Percentiles rank a stretch among this genome's conserved stretches.
phyloP scores from a whole-genome alignment of 2,329 filamentous ascomycete species.

The Fusarium nisikadoi region DNA sequence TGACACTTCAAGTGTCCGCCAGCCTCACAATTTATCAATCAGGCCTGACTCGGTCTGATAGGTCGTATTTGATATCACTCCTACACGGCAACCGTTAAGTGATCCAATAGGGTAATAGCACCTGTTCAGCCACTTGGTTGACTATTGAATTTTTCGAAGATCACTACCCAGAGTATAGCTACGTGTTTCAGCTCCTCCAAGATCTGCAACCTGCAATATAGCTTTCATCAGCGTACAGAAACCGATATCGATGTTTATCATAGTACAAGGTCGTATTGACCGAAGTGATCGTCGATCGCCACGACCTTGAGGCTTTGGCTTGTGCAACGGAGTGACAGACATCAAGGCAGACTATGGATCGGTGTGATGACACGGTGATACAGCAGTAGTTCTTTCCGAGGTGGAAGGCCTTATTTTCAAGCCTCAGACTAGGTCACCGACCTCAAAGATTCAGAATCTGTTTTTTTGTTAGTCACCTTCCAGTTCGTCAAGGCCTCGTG shows the following conservation, averaged over 20 bases:
- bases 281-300: not conserved
- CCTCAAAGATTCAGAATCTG: not conserved
- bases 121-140: not conserved
- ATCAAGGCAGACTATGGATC: not conserved
- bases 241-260: not conserved
- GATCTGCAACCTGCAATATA: not conserved
- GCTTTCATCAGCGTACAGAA: not conserved
- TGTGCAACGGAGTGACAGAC: not conserved
- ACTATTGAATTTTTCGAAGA: not conserved
- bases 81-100: not conserved
- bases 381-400: not conserved
- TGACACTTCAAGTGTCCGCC: not conserved
- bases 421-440: fast-evolving
- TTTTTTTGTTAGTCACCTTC: not conserved
- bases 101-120: not conserved
- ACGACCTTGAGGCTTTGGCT: not conserved
- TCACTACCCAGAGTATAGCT: not conserved
- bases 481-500: not conserved
- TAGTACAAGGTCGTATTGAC: not conserved
- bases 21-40: not conserved
- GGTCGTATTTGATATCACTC: not conserved
- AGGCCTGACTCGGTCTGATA: not conserved
- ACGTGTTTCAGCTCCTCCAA: not conserved
- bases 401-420: not conserved
- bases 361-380: not conserved